Conservation (phyloP, 1,139 yeast genomes). For the Blastobotrys indianensis region DNA sequence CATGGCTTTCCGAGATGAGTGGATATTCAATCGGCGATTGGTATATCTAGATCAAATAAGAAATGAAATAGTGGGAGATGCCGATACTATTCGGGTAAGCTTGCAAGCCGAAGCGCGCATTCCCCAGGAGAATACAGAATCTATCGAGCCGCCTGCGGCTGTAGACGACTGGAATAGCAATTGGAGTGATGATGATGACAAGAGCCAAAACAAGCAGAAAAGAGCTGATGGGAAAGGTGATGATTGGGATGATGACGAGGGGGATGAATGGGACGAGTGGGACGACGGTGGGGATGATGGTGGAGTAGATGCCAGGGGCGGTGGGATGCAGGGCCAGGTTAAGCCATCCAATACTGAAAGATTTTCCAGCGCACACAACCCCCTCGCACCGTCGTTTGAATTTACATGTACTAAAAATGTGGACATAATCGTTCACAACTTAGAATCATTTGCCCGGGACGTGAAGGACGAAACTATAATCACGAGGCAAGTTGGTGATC, state of each 20-base stretch:
- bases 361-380: not conserved
- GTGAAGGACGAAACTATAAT: conserved; percentile 12
- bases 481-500: conserved; percentile 21
- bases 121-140: too few species aligned
- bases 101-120: too few species aligned
- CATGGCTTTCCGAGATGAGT: conserved; percentile 21
- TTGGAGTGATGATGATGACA: too few species aligned
- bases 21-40: conserved; percentile 23
- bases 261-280: conserved; percentile 21
- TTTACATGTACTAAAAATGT: conserved; percentile 14
- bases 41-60: conserved; percentile 21
- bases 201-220: not conserved
- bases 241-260: conserved; percentile 21
- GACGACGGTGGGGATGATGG: conserved; percentile 13
- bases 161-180: too few species aligned
- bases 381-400: not conserved
- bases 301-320: conserved; percentile 13
- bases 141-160: too few species aligned
- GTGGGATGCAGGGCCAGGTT: conserved; percentile 19
- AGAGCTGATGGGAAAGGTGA: conserved; percentile 14
- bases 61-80: conserved; percentile 7
- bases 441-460: conserved; percentile 16
- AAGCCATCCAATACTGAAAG: conserved; percentile 3
- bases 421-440: conserved; percentile 9
- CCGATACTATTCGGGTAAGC: conserved; percentile 1